Conservation (phyloP, 75 land plant species). For the Pinus tabuliformis region DNA sequence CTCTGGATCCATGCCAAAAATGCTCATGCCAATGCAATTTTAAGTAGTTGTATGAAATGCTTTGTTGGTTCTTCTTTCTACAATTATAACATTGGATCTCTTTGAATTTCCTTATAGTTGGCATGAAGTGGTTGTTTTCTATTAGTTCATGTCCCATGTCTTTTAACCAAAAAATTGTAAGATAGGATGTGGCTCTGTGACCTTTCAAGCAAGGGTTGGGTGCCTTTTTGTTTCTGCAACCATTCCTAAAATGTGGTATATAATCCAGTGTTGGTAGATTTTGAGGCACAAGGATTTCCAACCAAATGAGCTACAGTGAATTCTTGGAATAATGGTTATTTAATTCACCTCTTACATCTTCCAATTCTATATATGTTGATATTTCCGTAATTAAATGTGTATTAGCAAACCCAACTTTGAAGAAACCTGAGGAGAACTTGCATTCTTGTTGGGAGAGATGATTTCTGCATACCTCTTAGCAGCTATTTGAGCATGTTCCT, state of each 20-base stretch:
- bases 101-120: background rate
- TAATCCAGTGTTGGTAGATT: background rate
- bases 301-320: background rate
- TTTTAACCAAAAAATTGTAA: background rate
- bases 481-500: background rate
- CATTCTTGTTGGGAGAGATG: background rate
- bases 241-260: background rate
- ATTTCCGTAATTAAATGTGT: background rate
- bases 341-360: background rate
- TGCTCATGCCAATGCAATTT: background rate
- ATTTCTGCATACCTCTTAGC: background rate
- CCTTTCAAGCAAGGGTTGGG: background rate
- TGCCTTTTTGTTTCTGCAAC: background rate
- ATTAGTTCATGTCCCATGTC: background rate
- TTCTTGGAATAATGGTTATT: background rate
- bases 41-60: background rate
- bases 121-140: background rate
- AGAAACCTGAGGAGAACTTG: conserved; percentile 1
- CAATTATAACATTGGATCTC: background rate
- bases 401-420: background rate
- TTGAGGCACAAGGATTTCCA: background rate
- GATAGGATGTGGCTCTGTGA: background rate
- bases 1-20: background rate
- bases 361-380: background rate
- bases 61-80: background rate